A percentile compares a stretch with the other conserved stretches of the same genome.
Conservation (phyloP, 257 asterid species). For the Leptodermis oblonga region DNA sequence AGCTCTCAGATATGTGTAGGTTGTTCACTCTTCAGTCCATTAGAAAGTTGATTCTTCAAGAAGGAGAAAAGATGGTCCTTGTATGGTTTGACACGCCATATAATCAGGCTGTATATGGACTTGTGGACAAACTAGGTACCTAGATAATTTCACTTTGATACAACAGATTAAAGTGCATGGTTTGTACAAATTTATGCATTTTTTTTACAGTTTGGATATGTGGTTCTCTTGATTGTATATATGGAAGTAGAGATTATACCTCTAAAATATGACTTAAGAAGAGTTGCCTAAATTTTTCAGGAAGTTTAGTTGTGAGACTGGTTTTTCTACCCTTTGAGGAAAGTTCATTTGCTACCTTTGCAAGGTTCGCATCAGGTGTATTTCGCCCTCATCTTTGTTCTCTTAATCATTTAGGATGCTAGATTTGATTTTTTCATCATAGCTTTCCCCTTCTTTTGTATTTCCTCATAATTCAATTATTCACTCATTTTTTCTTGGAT, state of each 20-base stretch:
- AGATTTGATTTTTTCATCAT: conserved; percentile 5
- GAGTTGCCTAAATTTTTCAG: conserved; percentile 46
- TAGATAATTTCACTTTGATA: conserved; percentile 1
- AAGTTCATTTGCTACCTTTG: conserved; percentile 88
- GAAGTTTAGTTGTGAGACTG: conserved; percentile 97
- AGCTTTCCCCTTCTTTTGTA: background rate
- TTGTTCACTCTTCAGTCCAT: conserved; percentile 82
- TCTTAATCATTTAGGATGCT: conserved; percentile 9
- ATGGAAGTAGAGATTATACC: conserved; percentile 10
- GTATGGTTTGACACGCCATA: conserved; percentile 96
- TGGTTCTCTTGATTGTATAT: conserved; percentile 5
- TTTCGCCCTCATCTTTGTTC: conserved; percentile 34
- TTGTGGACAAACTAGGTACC: conserved; percentile 89
- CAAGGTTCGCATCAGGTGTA: conserved; percentile 98
- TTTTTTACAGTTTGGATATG: background rate
- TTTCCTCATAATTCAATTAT: background rate
- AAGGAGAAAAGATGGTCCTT: conserved; percentile 96
- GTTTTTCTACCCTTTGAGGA: conserved; percentile 97
- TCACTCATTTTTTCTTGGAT: conserved; percentile 2
- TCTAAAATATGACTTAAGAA: conserved; percentile 14
- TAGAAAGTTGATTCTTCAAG: conserved; percentile 89
- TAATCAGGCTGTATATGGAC: conserved; percentile 97
- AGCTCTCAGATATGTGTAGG: conserved; percentile 73
- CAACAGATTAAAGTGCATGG: background rate
- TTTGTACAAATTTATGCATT: conserved; percentile 1